These are phyloP conservation scores for Alternaria arborescens DNA, from an alignment of 2,329 filamentous ascomycete species.

Conservation along the genomic window DNA sequence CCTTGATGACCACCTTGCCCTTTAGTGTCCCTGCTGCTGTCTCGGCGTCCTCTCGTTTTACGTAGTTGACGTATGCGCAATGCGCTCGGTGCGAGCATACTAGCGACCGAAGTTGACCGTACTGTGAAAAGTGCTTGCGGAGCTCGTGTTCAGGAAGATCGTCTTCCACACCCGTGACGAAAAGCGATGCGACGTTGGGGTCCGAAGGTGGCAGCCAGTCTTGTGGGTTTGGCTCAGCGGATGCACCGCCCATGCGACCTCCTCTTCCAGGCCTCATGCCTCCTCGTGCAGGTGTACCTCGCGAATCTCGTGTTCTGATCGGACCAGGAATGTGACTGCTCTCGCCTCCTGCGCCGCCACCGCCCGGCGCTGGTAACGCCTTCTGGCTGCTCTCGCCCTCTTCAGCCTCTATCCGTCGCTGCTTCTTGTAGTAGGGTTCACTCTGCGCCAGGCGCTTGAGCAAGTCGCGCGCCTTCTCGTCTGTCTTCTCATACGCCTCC, in stretches of 20 bases:
- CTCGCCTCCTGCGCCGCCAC: slow-evolving; percentile 39
- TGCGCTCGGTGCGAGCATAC: slow-evolving; percentile 97
- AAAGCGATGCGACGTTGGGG: slow-evolving; percentile 87
- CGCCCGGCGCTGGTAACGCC: slow-evolving; percentile 52
- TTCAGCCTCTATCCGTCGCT: slow-evolving; percentile 74
- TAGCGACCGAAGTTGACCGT: slow-evolving; percentile 89
- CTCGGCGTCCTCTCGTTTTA: slow-evolving; percentile 84
- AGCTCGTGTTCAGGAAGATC: slow-evolving; percentile 93
- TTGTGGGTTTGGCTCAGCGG: slow-evolving; percentile 79
- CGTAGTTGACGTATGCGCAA: slow-evolving; percentile 95
- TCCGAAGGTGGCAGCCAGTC: slow-evolving; percentile 89
- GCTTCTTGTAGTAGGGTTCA: slow-evolving; percentile 94
- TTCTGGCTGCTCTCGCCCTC: slow-evolving; percentile 53
- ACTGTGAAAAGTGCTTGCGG: slow-evolving; percentile 86
- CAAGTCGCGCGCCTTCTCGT: slow-evolving; percentile 93
- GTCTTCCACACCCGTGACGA: slow-evolving; percentile 94
- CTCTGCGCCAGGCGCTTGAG: slow-evolving; percentile 85
- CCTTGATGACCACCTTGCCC: slow-evolving; percentile 87
- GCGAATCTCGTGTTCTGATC: slow-evolving; percentile 75
- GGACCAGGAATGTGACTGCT: slow-evolving; percentile 67
- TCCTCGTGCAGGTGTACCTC: slow-evolving; percentile 47
- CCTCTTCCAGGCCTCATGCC: slow-evolving; percentile 53
- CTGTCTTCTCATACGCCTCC: slow-evolving; percentile 95
- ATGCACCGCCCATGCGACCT: slow-evolving; percentile 63
- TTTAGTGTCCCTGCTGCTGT: slow-evolving; percentile 84